These are phyloP conservation scores for Cystobasidium onofrii DNA, from an alignment of 768 basidiomycete species.

Conservation along the genomic window DNA sequence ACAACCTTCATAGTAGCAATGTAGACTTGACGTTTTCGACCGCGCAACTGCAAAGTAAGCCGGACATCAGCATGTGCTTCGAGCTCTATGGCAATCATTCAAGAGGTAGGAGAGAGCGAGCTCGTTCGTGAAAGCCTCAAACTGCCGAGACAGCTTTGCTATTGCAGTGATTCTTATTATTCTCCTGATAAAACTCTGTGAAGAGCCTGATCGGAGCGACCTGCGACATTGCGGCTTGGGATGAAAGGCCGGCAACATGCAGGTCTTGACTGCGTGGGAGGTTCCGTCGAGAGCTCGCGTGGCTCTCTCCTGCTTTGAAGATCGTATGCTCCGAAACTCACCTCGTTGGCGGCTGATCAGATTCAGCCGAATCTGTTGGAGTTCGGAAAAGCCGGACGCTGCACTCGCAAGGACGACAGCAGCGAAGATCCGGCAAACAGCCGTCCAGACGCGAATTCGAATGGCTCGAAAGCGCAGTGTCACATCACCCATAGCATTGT, in stretches of 20 bases:
- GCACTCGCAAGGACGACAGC: too few relatives aligned
- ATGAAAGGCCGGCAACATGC: background rate
- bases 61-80: constrained; percentile 2
- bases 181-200: constrained; percentile 8
- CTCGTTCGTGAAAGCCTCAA: constrained; percentile 29
- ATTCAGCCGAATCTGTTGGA: background rate
- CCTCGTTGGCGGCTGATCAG: background rate
- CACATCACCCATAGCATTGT: too few relatives aligned
- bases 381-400: too few relatives aligned
- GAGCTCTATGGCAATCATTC: constrained; percentile 28
- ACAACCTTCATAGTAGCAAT: constrained; percentile 82
- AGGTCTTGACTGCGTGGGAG: constrained; percentile 20
- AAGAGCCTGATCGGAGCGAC: background rate
- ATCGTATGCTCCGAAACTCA: background rate
- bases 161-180: background rate
- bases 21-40: background rate
- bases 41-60: background rate
- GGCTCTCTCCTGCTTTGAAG: background rate
- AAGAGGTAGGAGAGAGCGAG: constrained; percentile 6
- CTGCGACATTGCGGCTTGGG: background rate
- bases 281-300: background rate
- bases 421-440: too few relatives aligned
- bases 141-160: constrained; percentile 7
- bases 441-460: too few relatives aligned
- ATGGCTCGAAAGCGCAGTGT: too few relatives aligned